These are phyloP conservation scores for Phanerochaete sordida DNA, from an alignment of 768 basidiomycete species.

Conservation along the genomic window DNA sequence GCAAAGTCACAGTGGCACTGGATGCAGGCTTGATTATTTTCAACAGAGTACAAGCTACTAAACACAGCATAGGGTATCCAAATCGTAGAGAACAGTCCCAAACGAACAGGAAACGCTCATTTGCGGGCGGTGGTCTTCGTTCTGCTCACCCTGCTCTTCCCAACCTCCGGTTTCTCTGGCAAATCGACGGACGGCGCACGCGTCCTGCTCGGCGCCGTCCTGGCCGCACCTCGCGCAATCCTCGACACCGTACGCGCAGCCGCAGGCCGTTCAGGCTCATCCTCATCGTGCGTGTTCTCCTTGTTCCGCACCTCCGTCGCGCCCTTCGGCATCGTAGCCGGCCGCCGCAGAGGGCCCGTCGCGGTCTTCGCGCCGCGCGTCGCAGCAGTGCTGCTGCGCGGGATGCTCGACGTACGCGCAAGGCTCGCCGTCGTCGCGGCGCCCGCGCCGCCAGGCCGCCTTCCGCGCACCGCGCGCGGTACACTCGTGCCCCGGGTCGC, in stretches of 20 bases:
- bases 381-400: constrained; percentile 3
- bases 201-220: background rate
- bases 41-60: too few relatives aligned
- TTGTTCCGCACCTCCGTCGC: constrained; percentile 21
- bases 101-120: background rate
- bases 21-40: too few relatives aligned
- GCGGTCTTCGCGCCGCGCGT: constrained; percentile 20
- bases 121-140: background rate
- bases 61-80: background rate
- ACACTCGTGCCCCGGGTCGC: constrained; percentile 1
- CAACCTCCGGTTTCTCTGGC: background rate
- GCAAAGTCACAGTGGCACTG: too few relatives aligned
- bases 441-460: constrained; percentile 5
- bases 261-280: background rate
- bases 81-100: background rate
- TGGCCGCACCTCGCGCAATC: background rate
- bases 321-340: background rate
- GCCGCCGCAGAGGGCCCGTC: background rate
- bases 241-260: background rate
- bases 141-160: constrained; percentile 2
- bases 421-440: constrained; percentile 7
- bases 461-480: background rate
- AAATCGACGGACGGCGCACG: constrained; percentile 2
- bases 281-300: constrained; percentile 30
- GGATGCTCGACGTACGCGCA: constrained; percentile 1